phyloP scores from a whole-genome alignment of 163 green algal genomes.

The Scenedesmus sp. region DNA sequence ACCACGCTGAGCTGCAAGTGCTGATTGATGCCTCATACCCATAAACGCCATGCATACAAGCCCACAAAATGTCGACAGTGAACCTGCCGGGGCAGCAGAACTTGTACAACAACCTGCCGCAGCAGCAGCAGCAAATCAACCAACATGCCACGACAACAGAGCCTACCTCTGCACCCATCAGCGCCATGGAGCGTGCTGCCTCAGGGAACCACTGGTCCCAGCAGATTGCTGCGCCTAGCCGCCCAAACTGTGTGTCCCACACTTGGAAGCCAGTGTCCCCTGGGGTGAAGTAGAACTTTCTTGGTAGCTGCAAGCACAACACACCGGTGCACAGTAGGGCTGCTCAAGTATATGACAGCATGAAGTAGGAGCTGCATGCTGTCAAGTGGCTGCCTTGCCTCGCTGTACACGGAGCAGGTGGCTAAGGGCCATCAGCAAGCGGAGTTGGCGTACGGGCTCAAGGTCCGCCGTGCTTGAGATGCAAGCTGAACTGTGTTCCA shows the following conservation, averaged over 20 bases:
- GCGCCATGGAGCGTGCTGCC: conserved; percentile 73
- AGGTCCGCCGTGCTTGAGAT: too few species aligned
- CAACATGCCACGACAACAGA: too few species aligned
- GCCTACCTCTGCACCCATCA: conserved; percentile 69
- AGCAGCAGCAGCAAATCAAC: too few species aligned
- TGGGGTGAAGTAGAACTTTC: conserved; percentile 95
- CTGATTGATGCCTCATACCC: not conserved
- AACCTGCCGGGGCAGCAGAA: not conserved
- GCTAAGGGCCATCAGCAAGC: too few species aligned
- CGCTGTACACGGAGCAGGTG: too few species aligned
- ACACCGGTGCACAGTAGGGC: not conserved
- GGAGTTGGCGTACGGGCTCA: too few species aligned
- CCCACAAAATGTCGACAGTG: too few species aligned
- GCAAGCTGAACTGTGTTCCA: too few species aligned
- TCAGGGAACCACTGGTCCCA: conserved; percentile 96
- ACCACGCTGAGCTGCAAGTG: not conserved
- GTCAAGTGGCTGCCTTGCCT: not conserved
- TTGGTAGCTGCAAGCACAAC: conserved; percentile 76
- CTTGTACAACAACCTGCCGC: too few species aligned
- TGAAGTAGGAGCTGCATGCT: not conserved
- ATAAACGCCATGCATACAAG: not conserved
- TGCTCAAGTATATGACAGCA: too few species aligned
- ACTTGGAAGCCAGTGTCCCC: conserved; percentile 90
- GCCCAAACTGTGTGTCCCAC: conserved; percentile 73
- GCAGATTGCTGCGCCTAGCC: conserved; percentile 85